phyloP scores from a whole-genome alignment of 805 yeast genomes.

The Tetrapisispora namnaoensis region DNA sequence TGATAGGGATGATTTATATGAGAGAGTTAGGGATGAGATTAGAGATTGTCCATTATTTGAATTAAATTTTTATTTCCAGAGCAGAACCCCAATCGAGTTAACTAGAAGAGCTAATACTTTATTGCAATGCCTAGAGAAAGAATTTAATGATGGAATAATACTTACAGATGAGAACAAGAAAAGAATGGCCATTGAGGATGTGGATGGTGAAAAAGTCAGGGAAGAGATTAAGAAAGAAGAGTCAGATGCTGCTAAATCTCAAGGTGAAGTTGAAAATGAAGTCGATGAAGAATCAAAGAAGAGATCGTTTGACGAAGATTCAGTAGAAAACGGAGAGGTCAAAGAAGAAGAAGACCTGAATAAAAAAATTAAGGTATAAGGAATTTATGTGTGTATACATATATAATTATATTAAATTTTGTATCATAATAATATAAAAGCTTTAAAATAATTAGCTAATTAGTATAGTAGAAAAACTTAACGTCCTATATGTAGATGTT shows the following conservation, averaged over 20 bases:
- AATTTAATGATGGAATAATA: constrained; percentile 37
- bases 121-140: constrained; percentile 64
- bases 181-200: constrained; percentile 24
- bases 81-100: constrained; percentile 68
- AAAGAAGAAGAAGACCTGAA: neutral
- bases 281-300: constrained; percentile 1
- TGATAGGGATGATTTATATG: constrained; percentile 71
- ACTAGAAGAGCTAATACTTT: constrained; percentile 75
- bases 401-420: neutral
- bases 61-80: constrained; percentile 79
- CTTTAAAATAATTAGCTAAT: neutral
- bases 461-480: no score
- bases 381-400: neutral
- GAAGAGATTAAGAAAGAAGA: constrained; percentile 15
- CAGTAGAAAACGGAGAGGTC: neutral
- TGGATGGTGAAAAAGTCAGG: constrained; percentile 16
- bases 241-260: constrained; percentile 2
- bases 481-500: neutral
- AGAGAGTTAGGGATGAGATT: constrained; percentile 64
- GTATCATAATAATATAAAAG: neutral
- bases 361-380: constrained; percentile 1
- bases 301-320: neutral
- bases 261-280: constrained; percentile 5
- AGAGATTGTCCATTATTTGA: constrained; percentile 68
- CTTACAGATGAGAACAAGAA: constrained; percentile 19